phyloP scores from a whole-genome alignment of 2,329 filamentous ascomycete genomes.

The Chrysosphaeria jannelii region DNA sequence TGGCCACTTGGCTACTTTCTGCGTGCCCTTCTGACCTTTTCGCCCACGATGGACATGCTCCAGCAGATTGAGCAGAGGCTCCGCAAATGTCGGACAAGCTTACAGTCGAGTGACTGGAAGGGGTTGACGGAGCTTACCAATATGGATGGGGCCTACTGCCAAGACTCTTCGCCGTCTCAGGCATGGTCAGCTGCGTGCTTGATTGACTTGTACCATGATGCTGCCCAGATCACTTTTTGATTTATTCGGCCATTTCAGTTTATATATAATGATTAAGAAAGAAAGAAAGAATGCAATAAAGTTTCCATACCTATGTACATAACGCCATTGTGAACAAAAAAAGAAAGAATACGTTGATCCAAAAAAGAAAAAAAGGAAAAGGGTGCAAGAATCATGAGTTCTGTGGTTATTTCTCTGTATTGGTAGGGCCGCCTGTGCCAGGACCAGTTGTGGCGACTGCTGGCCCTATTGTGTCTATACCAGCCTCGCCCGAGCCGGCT shows the following conservation, averaged over 20 bases:
- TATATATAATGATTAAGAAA: background rate
- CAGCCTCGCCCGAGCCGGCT: constrained; percentile 5
- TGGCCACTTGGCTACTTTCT: constrained; percentile 96
- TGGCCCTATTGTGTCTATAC: too few species aligned
- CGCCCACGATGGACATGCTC: constrained; percentile 40
- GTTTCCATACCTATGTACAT: too few species aligned
- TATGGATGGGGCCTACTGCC: constrained; percentile 55
- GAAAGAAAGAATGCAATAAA: background rate
- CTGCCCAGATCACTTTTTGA: constrained; percentile 15
- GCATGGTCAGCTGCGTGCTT: constrained; percentile 88
- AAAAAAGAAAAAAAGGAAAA: background rate
- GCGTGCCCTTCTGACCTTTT: constrained; percentile 66
- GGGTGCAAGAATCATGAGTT: background rate
- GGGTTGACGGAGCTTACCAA: constrained; percentile 83
- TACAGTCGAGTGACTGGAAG: constrained; percentile 57
- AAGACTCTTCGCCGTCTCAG: constrained; percentile 81
- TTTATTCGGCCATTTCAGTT: background rate
- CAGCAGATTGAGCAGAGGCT: constrained; percentile 76
- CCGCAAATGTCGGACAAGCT: constrained; percentile 57
- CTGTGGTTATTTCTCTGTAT: too few species aligned
- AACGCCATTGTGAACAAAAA: background rate
- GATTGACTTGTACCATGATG: constrained; percentile 90
- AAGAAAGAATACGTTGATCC: background rate
- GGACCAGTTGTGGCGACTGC: too few species aligned
- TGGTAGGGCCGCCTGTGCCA: too few species aligned